Base-by-base conservation (phyloP, 2,329 filamentous ascomycete species). In the Cercospora brassicicola region DNA sequence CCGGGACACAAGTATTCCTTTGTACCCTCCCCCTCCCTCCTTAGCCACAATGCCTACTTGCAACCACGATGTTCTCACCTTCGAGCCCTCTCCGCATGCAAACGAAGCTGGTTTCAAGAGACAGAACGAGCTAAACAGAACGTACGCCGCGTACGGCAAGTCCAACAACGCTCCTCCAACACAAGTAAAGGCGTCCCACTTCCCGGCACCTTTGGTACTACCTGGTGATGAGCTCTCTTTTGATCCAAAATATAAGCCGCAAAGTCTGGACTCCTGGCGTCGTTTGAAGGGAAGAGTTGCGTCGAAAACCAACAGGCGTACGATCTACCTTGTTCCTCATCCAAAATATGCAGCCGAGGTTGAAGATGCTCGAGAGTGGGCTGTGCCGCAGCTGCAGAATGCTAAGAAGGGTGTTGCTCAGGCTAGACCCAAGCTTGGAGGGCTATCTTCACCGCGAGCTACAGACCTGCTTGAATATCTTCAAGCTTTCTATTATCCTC, bases 191-290 rank as follows among this genome's bases (percentile, higher is more conserved):
- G 63, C 48, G 72, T 45, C 69, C 1, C 73, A 72, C 1, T 91
- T 89, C 69, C 88, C 88, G 0, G 86, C 80, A 0, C 87, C 88
- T 0, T 74, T 91, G 5, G 79, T 89, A 0, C 78, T 91, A 0
- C 88, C 89, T 0, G 82, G 80, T 2, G 88, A 90, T 73, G 86
- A 87, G 20, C 80, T 91, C 0, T 82, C 84, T 0, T 77, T 81
- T 36, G 84, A 90, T 45, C 84, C 85, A 0, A 79, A 83, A 4
- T 82, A 81, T 45, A 79, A 82, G 0, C 78, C 84, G 0, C 88
- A 91, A 69, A 85, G 81, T 45, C 79, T 87, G 51, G 79, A 81
- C 30, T 80, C 81, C 0, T 90, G 87, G 86, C 69, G 81, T 28
- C 78, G 79, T 6, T 71, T 79, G 5, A 81, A 87, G 5, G 89